Evolutionary conservation across 306 rosid species (phyloP).

Genomic region (Acacia acuminata): DNA sequence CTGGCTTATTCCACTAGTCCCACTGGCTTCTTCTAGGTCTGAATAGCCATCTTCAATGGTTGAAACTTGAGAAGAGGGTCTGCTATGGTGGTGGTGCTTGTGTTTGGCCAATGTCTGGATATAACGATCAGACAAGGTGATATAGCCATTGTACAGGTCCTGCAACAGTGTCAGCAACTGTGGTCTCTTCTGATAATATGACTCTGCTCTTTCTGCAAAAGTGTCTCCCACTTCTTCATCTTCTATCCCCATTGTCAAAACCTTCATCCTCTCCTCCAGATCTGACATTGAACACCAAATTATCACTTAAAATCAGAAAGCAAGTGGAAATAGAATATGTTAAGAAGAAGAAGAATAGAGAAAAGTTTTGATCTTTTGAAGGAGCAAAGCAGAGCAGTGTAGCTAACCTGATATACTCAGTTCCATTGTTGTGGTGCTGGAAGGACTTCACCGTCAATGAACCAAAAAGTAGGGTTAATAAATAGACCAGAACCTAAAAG

Average conservation of each 20-base stretch:
- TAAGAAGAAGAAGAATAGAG: neutral
- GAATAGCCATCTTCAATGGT: conserved; percentile 42
- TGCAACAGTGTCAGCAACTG: conserved; percentile 73
- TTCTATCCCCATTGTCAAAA: conserved; percentile 36
- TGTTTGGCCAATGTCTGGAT: conserved; percentile 62
- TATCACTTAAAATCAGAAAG: neutral
- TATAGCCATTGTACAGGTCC: conserved; percentile 81
- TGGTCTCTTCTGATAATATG: conserved; percentile 88
- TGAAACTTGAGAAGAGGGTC: conserved; percentile 63
- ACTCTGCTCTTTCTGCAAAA: conserved; percentile 87
- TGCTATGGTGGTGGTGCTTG: conserved; percentile 44
- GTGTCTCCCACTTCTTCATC: conserved; percentile 61
- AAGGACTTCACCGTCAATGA: neutral
- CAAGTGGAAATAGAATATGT: neutral
- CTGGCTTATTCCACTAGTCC: conserved; percentile 38
- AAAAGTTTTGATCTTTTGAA: neutral
- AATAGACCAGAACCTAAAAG: conserved; percentile 30
- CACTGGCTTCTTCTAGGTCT: conserved; percentile 46
- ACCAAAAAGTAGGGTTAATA: conserved; percentile 19
- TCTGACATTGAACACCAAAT: conserved; percentile 49
- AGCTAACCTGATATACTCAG: conserved; percentile 33
- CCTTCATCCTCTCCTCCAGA: conserved; percentile 82
- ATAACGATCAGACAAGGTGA: conserved; percentile 80
- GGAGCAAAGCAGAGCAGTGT: neutral
- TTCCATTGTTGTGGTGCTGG: conserved; percentile 25